phyloP scores from a whole-genome alignment of 2,329 filamentous ascomycete species.

The Colletotrichum caudatum region DNA sequence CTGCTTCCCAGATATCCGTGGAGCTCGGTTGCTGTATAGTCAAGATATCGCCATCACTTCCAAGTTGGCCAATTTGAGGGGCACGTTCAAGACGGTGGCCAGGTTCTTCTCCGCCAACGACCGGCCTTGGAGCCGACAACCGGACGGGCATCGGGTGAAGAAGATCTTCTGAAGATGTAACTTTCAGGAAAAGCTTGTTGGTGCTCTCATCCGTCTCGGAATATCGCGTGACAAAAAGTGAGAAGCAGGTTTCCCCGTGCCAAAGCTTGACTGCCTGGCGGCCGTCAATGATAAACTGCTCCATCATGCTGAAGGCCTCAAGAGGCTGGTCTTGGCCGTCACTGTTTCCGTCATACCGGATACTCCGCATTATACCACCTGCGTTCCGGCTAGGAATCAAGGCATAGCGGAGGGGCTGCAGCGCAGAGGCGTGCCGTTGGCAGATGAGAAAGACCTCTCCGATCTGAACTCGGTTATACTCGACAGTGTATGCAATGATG shows the following conservation, averaged over 20 bases:
- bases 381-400: conserved; percentile 4
- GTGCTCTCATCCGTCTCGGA: conserved; percentile 2
- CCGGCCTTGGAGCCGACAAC: neutral
- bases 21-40: neutral
- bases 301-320: conserved; percentile 12
- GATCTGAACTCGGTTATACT: neutral
- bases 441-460: conserved; percentile 7
- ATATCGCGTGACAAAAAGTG: conserved; percentile 16
- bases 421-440: conserved; percentile 9
- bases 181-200: conserved; percentile 5
- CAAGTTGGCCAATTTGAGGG: neutral
- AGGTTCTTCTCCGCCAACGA: neutral
- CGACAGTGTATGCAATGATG: neutral
- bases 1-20: conserved; percentile 5
- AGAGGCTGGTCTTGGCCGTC: neutral
- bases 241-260: neutral
- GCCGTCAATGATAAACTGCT: conserved; percentile 14
- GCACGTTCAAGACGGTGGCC: conserved; percentile 1
- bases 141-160: conserved; percentile 3
- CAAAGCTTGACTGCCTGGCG: conserved; percentile 5
- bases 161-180: neutral
- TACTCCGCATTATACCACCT: neutral
- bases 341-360: neutral
- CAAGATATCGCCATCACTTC: neutral
- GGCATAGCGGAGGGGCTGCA: conserved; percentile 15